These are phyloP conservation scores for Calocybe gambosa DNA, from an alignment of 1,284 basidiomycete species.

Conservation along the genomic window DNA sequence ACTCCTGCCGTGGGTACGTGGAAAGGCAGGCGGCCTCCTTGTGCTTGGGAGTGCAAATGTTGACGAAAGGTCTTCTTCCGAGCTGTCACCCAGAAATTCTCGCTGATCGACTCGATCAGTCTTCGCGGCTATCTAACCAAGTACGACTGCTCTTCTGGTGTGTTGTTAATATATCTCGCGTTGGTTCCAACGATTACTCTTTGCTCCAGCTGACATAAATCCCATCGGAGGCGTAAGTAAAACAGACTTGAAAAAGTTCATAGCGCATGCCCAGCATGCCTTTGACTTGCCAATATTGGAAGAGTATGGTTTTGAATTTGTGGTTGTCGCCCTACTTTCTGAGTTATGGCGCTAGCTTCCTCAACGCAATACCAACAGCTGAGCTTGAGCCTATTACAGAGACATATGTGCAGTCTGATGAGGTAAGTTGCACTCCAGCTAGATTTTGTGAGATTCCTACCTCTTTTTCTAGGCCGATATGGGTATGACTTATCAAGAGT, in stretches of 20 bases:
- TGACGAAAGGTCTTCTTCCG: conserved; percentile 76
- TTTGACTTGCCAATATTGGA: conserved; percentile 85
- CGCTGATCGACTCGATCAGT: conserved; percentile 44
- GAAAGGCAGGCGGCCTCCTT: conserved; percentile 79
- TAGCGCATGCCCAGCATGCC: conserved; percentile 72
- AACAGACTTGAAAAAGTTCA: conserved; percentile 95
- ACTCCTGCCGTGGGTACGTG: conserved; percentile 89
- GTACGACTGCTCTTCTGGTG: conserved; percentile 89
- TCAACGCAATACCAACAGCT: conserved; percentile 89
- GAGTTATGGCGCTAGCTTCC: conserved; percentile 54
- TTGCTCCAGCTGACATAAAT: conserved; percentile 82
- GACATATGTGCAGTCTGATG: conserved; percentile 92
- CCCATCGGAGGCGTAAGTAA: conserved; percentile 98
- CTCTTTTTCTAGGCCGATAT: conserved; percentile 69
- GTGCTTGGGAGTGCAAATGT: conserved; percentile 98
- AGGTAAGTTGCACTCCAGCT: conserved; percentile 40
- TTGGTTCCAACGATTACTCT: neutral
- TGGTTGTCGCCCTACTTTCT: neutral
- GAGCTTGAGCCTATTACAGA: conserved; percentile 96
- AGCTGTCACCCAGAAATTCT: neutral
- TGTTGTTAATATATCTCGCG: neutral
- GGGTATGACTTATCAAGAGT: conserved; percentile 99
- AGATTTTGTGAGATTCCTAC: neutral
- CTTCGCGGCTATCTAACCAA: conserved; percentile 96
- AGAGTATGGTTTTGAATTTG: conserved; percentile 39